These are phyloP conservation scores for Citrus reticulata DNA, from an alignment of 345 rosid species.

Conservation along the genomic window DNA sequence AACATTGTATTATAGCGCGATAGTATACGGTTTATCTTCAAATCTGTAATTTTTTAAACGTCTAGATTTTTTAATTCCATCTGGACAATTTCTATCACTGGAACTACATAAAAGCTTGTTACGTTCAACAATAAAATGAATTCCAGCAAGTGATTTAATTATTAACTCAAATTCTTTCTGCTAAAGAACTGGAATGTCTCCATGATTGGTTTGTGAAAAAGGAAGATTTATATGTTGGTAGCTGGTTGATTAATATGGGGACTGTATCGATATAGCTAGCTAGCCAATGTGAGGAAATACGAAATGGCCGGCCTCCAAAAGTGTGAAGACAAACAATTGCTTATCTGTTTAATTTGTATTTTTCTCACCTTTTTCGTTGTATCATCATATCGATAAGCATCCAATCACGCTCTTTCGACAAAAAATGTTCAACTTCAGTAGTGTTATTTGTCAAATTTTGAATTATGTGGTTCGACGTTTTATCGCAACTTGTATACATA, in stretches of 20 bases:
- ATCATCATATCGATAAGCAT: slow-evolving; percentile 24
- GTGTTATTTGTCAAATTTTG: slow-evolving; percentile 15
- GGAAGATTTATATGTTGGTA: neutral
- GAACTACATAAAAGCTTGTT: too few relatives aligned
- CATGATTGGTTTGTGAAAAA: neutral
- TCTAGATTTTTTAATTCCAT: too few relatives aligned
- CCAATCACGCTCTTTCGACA: slow-evolving; percentile 15
- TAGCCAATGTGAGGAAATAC: neutral
- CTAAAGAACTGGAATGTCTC: neutral
- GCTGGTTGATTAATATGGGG: neutral
- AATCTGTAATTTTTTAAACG: too few relatives aligned
- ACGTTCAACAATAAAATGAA: neutral
- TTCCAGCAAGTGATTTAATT: neutral
- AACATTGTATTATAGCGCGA: too few relatives aligned
- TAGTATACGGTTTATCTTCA: too few relatives aligned
- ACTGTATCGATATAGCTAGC: too few relatives aligned
- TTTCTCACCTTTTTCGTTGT: slow-evolving; percentile 18
- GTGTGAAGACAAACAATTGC: slow-evolving; percentile 24
- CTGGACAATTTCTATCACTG: too few relatives aligned
- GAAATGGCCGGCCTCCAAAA: neutral
- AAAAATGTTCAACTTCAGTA: slow-evolving; percentile 6
- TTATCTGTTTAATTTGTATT: slow-evolving; percentile 34
- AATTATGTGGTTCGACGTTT: slow-evolving; percentile 16
- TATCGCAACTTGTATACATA: neutral
- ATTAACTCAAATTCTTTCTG: neutral